phyloP scores from a whole-genome alignment of 345 rosid genomes.

The sweet orange (Citrus sinensis) region DVS_A1.0 CM039162.1:31177001-31177500 shows the following conservation, averaged over 20 bases:
- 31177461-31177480: slow-evolving; percentile 29
- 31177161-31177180: not conserved
- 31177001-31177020: slow-evolving; percentile 31
- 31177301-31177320: not conserved
- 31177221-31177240: not conserved
- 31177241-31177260: not conserved
- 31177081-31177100: slow-evolving; percentile 55
- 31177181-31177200: not conserved
- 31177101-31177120: slow-evolving; percentile 53
- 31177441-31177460: slow-evolving; percentile 6
- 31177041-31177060: slow-evolving; percentile 62
- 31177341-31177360: not conserved
- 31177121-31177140: slow-evolving; percentile 20
- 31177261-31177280: not conserved
- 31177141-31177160: not conserved
- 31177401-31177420: not conserved
- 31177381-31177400: not conserved
- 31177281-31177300: not conserved
- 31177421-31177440: not conserved
- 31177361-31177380: not conserved
- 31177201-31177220: not conserved
- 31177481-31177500: slow-evolving; percentile 15
- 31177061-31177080: slow-evolving; percentile 44
- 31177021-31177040: slow-evolving; percentile 43
- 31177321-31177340: not conserved